Base-by-base conservation (phyloP, 345 rosid species). In the Syzygium jambos region DNA sequence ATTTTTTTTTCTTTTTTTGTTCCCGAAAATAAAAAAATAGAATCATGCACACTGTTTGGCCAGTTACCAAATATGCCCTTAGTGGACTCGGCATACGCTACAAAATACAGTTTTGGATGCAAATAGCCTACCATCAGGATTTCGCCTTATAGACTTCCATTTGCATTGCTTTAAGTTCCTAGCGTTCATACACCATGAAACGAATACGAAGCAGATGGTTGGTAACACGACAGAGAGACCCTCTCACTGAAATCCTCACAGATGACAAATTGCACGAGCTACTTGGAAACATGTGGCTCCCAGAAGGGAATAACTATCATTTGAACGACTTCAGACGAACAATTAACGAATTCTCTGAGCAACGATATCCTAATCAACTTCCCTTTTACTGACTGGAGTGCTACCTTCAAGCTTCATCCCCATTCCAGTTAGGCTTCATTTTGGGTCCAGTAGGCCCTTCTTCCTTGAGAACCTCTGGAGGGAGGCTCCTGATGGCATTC, bases 381-480 rank as follows among this genome's bases (percentile, higher is more conserved):
- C 49, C 49, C 82, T 38, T 73, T 73, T 19, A 73, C 49, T 5
- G 49, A 85, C 30, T 52, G 59, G 10, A 19, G 83, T 51, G 54
- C 38, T 14, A 27, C 54, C 27, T n/a, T 80, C 85, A 89, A 46
- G 85, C 88, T 87, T 89, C 90, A n/a, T 86, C 90, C 2, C 90
- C 90, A 25, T 41, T 65, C 90, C 90, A 89, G 85, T 57, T 84
- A 12, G 84, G 65, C 57, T 89, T 89, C 85, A 86, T 53, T 38
- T 86, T 86, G 12, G 88, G 90, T 25, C 90, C 90, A 19, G 85
- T 73, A 29, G 90, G 90, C n/a, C 90, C 90, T 61, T 89, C 88
- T 87, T 89, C 86, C 88, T 57, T 34, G 15, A 86, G 85, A 46
- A 87, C 87, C 56, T 89, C 90, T 12, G n/a, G 77, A 5, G 90